Conservation (phyloP, 306 rosid genomes). For the Casuarina glauca region DNA sequence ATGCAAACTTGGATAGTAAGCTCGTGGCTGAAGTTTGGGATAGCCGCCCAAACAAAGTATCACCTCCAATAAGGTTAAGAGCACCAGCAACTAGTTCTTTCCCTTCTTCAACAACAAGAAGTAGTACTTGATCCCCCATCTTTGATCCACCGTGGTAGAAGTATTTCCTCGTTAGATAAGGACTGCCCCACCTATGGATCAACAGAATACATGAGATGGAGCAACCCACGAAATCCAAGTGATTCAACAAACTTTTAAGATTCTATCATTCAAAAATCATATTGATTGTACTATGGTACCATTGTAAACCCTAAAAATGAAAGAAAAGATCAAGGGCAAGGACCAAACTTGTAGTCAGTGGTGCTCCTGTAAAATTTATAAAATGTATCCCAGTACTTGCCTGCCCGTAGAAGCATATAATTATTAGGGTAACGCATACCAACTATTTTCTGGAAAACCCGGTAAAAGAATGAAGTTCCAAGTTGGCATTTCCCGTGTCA, state of each 20-base stretch:
- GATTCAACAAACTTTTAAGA: constrained; percentile 9
- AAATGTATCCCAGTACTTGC: constrained; percentile 90
- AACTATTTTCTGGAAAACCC: neutral
- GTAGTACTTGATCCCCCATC: constrained; percentile 85
- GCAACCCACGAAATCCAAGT: constrained; percentile 17
- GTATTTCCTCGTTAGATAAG: constrained; percentile 82
- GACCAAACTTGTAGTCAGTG: constrained; percentile 79
- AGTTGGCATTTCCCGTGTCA: neutral
- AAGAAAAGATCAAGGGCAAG: constrained; percentile 15
- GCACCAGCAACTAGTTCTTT: constrained; percentile 92
- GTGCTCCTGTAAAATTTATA: constrained; percentile 83
- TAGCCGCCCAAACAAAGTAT: constrained; percentile 84
- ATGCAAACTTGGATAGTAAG: constrained; percentile 84
- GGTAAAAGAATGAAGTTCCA: neutral
- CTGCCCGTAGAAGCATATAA: constrained; percentile 45
- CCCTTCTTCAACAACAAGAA: constrained; percentile 84
- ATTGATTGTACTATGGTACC: neutral
- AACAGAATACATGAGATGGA: constrained; percentile 21
- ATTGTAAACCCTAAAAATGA: constrained; percentile 2
- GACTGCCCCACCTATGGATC: constrained; percentile 87
- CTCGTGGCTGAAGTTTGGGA: constrained; percentile 44
- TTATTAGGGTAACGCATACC: neutral
- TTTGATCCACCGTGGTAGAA: constrained; percentile 77
- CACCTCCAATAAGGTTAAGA: constrained; percentile 94
- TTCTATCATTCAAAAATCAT: neutral